Base-by-base conservation (phyloP, 257 asterid species). In the Solanum clarkiae region DNA sequence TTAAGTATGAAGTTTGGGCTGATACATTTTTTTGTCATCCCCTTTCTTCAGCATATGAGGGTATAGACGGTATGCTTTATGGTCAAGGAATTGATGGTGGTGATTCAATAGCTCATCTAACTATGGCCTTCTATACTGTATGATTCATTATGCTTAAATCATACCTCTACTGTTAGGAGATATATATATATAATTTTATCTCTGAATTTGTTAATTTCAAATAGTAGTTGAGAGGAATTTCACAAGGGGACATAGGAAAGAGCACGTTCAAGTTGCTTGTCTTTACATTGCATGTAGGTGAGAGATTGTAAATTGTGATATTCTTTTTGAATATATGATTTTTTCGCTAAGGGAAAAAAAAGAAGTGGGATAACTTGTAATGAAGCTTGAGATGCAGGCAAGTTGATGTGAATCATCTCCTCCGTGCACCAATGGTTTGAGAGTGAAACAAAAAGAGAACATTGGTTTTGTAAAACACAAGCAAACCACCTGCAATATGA, bases 241-340 rank as follows among this genome's bases (percentile, higher is more conserved):
- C 90, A 94, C 99, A 51, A 93, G 92, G 91, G 99, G 99, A 36
- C 97, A 97, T 84, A 93, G 96, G 91, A 96, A 89, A 89, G 97
- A 93, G 55, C 97, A 89, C 84, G 98, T 96, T 56, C 93, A 90
- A 81, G 98, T 96, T 86, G 92, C 98, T 84, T 94, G 98, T 89
- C 97, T 96, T 84, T 96, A 94, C 90, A 93, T 93, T 88, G 80
- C n/a, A n/a, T n/a, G n/a, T n/a, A n/a, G n/a, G n/a, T n/a, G n/a
- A n/a, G n/a, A n/a, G n/a, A n/a, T n/a, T n/a, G n/a, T n/a, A n/a
- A n/a, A n/a, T n/a, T n/a, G n/a, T n/a, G n/a, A n/a, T n/a, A n/a
- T n/a, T n/a, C n/a, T n/a, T n/a, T n/a, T n/a, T n/a, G n/a, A n/a
- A n/a, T n/a, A n/a, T n/a, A n/a, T n/a, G n/a, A n/a, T n/a, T n/a